These are phyloP conservation scores for Garcia nutans DNA, from an alignment of 345 rosid genomes.

Conservation along the genomic window DNA sequence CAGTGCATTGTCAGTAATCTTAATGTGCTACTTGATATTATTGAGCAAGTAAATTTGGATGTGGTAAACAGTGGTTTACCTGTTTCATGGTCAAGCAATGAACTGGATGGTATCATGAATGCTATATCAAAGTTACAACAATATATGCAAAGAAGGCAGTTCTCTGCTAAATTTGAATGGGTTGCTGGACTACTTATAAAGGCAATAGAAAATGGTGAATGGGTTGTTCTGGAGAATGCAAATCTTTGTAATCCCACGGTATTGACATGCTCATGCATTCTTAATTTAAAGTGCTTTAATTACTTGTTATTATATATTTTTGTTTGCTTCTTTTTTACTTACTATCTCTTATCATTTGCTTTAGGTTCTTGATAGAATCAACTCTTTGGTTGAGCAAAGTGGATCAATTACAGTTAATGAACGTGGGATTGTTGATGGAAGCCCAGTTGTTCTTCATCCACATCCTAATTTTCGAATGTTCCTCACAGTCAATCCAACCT, in stretches of 20 bases:
- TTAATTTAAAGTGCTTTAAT: slow-evolving; percentile 15
- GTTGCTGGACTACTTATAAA: slow-evolving; percentile 71
- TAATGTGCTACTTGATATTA: slow-evolving; percentile 45
- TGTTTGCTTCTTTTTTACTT: background rate
- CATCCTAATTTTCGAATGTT: slow-evolving; percentile 88
- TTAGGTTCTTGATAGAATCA: slow-evolving; percentile 96
- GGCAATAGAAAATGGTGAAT: slow-evolving; percentile 95
- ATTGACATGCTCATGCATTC: slow-evolving; percentile 15
- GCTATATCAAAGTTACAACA: slow-evolving; percentile 57
- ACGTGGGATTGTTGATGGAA: slow-evolving; percentile 83
- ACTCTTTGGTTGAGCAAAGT: slow-evolving; percentile 86
- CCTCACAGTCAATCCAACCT: slow-evolving; percentile 80
- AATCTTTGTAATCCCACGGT: slow-evolving; percentile 98
- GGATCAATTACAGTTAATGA: slow-evolving; percentile 90
- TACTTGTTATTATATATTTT: slow-evolving; percentile 9
- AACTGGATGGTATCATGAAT: slow-evolving; percentile 48
- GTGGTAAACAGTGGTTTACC: slow-evolving; percentile 36
- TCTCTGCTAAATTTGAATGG: slow-evolving; percentile 92
- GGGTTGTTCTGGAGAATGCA: slow-evolving; percentile 90
- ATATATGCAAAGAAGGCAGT: slow-evolving; percentile 36
- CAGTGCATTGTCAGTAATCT: slow-evolving; percentile 42
- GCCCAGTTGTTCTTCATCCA: slow-evolving; percentile 70
- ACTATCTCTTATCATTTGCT: slow-evolving; percentile 5
- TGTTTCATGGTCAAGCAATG: slow-evolving; percentile 51
- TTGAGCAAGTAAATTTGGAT: slow-evolving; percentile 47